A percentile compares a stretch with the other conserved stretches of the same genome.
phyloP scores from a whole-genome alignment of 2,329 filamentous ascomycete species.

The Ceratocystis papillata region DNA sequence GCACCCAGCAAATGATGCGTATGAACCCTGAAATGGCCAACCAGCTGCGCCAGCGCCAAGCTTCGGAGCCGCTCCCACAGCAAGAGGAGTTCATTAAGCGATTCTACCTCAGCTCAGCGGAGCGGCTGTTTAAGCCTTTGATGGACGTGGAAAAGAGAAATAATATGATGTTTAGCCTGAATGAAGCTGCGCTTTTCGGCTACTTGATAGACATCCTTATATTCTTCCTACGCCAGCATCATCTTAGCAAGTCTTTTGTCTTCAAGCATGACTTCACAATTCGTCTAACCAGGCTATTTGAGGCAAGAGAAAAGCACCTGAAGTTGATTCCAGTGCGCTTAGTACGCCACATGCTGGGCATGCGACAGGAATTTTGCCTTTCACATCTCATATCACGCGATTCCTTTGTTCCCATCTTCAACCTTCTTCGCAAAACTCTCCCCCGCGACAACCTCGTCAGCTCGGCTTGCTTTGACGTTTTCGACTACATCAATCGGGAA shows the following conservation, averaged over 20 bases:
- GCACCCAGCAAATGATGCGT: slow-evolving; percentile 28
- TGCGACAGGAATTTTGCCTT: slow-evolving; percentile 87
- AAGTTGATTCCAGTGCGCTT: slow-evolving; percentile 93
- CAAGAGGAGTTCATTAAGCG: slow-evolving; percentile 76
- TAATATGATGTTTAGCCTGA: slow-evolving; percentile 61
- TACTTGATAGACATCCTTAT: slow-evolving; percentile 88
- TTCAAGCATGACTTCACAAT: slow-evolving; percentile 65
- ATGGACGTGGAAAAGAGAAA: slow-evolving; percentile 62
- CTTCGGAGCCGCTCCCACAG: slow-evolving; percentile 51
- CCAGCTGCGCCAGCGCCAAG: slow-evolving; percentile 37
- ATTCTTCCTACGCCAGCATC: slow-evolving; percentile 87
- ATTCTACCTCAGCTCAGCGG: slow-evolving; percentile 82
- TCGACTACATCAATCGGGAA: slow-evolving; percentile 78
- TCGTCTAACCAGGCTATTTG: slow-evolving; percentile 71
- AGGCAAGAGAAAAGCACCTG: slow-evolving; percentile 78
- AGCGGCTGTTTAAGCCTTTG: slow-evolving; percentile 75
- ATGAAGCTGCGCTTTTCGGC: slow-evolving; percentile 80
- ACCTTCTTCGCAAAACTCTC: slow-evolving; percentile 75
- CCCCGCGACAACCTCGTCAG: slow-evolving; percentile 87
- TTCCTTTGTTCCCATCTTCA: slow-evolving; percentile 72
- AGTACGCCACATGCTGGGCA: slow-evolving; percentile 72
- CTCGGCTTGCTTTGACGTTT: slow-evolving; percentile 87
- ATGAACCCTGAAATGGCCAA: slow-evolving; percentile 23
- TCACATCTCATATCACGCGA: slow-evolving; percentile 71
- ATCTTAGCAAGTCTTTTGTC: slow-evolving; percentile 80